A percentile compares a stretch with the other conserved stretches of the same genome.
Conservation (phyloP, 257 asterid species). For the Nicotiana obtusifolia region DNA sequence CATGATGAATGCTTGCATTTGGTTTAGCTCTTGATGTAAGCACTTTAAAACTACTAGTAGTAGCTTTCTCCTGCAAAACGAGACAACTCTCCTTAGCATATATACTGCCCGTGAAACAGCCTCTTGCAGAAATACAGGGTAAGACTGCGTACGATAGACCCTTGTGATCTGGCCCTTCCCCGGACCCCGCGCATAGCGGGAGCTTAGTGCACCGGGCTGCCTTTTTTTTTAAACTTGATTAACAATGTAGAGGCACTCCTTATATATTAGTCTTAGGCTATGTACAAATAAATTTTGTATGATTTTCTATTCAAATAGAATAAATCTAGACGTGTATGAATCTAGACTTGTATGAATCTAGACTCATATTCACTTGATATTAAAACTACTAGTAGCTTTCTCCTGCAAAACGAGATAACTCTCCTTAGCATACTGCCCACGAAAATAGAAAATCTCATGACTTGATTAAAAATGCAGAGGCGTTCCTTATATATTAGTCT, state of each 20-base stretch:
- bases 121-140: too few relatives aligned
- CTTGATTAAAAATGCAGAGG: background rate
- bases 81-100: background rate
- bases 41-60: conserved; percentile 23
- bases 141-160: too few relatives aligned
- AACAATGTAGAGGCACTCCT: background rate
- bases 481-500: background rate
- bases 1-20: conserved; percentile 22
- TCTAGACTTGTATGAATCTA: background rate
- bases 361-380: background rate
- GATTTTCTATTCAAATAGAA: background rate
- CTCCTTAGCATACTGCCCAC: background rate
- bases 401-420: conserved; percentile 31
- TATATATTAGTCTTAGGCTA: background rate
- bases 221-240: too few relatives aligned
- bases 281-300: background rate
- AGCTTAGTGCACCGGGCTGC: too few relatives aligned
- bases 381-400: conserved; percentile 26
- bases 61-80: conserved; percentile 44
- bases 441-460: background rate
- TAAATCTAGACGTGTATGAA: background rate
- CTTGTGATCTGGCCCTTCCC: too few relatives aligned
- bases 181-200: too few relatives aligned
- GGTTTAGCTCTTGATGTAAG: conserved; percentile 24
- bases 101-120: too few relatives aligned